Evolutionary conservation across 164 flowering plant genomes (phyloP).

Genomic region (Magnolia kwangsiensis): DNA sequence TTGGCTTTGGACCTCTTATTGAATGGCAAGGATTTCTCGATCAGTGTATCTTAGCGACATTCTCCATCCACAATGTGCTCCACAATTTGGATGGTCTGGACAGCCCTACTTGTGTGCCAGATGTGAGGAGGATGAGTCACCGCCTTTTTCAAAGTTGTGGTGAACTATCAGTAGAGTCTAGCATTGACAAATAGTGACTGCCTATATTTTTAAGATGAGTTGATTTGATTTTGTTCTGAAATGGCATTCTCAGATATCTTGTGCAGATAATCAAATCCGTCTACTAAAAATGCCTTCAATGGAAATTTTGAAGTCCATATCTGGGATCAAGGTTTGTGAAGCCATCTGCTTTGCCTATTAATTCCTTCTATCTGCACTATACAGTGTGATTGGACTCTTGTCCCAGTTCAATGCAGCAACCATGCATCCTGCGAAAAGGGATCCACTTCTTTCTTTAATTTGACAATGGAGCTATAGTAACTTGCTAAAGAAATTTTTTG

Average conservation of each 20-base stretch:
- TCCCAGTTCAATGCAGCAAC: background rate
- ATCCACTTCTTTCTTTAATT: background rate
- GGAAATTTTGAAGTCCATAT: conserved; percentile 68
- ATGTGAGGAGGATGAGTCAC: too few relatives aligned
- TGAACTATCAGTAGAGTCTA: background rate
- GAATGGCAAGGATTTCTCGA: too few relatives aligned
- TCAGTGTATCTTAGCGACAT: too few relatives aligned
- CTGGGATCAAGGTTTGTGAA: conserved; percentile 89
- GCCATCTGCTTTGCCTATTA: background rate
- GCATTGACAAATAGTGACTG: background rate
- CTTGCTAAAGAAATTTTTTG: background rate
- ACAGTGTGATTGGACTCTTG: background rate
- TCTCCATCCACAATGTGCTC: too few relatives aligned
- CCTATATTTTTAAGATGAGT: background rate
- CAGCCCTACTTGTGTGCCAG: too few relatives aligned
- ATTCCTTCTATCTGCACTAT: background rate
- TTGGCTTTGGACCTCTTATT: too few relatives aligned
- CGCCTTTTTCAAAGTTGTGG: background rate
- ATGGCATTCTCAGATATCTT: conserved; percentile 55
- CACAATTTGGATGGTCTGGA: too few relatives aligned
- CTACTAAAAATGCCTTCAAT: conserved; percentile 79
- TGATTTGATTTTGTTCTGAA: conserved; percentile 2
- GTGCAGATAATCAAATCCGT: conserved; percentile 93
- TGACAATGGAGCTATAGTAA: background rate
- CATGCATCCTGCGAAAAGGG: background rate